A percentile compares a stretch with the other conserved stretches of the same genome.
Conservation (phyloP, 352 stramenopile genomes). For the Phytopythium boreale region DNA sequence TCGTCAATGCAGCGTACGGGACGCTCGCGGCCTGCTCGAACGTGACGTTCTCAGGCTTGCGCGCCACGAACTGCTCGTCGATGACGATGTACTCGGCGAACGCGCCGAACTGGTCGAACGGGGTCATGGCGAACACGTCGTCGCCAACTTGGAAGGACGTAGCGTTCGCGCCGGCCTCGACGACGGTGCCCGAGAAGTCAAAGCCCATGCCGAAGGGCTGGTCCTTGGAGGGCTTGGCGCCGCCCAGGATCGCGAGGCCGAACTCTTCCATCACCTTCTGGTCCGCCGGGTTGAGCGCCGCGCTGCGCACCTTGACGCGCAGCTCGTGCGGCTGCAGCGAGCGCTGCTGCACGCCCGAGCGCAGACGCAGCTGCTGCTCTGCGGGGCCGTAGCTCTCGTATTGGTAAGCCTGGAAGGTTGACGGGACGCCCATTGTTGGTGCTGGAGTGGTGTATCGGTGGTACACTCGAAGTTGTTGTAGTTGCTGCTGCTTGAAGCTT, state of each 20-base stretch:
- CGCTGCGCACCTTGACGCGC: conserved; percentile 54
- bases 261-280: conserved; percentile 50
- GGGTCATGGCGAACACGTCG: conserved; percentile 55
- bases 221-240: conserved; percentile 20
- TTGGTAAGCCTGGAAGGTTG: conserved; percentile 30
- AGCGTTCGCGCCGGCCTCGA: conserved; percentile 43
- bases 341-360: conserved; percentile 10
- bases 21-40: conserved; percentile 60
- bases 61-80: conserved; percentile 33
- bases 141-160: conserved; percentile 52
- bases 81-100: conserved; percentile 55
- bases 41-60: conserved; percentile 44
- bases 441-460: background rate
- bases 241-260: conserved; percentile 25
- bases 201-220: conserved; percentile 47
- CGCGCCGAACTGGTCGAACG: conserved; percentile 30
- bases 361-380: conserved; percentile 15
- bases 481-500: conserved; percentile 1
- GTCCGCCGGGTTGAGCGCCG: conserved; percentile 66
- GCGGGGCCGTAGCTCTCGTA: conserved; percentile 20
- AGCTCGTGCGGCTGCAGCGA: conserved; percentile 30
- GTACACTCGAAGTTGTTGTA: background rate
- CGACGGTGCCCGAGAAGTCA: conserved; percentile 61
- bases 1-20: conserved; percentile 45
- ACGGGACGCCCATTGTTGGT: conserved; percentile 18